Evolutionary conservation across 1,139 yeast species (phyloP).

Genomic region (Geotrichum citri-aurantii): DNA sequence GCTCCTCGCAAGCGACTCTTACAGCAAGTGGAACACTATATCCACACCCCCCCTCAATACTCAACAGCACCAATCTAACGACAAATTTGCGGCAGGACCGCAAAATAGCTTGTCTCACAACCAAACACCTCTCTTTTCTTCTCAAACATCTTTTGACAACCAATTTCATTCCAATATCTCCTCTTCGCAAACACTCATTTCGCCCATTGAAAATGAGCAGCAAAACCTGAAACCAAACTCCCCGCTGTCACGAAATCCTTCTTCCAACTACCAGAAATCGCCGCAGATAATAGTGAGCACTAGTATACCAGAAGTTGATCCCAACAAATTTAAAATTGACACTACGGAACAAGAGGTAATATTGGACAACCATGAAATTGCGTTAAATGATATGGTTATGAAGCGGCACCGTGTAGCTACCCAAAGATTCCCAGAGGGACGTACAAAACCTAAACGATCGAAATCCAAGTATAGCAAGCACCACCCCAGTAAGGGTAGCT

Average conservation of each 20-base stretch:
- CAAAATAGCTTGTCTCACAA: neutral
- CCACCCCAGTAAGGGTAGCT: neutral
- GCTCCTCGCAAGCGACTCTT: conserved; percentile 2
- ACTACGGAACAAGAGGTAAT: neutral
- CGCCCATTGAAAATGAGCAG: conserved; percentile 7
- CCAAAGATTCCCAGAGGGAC: conserved; percentile 66
- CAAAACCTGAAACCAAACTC: neutral
- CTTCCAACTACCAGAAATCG: neutral
- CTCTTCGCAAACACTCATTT: conserved; percentile 4
- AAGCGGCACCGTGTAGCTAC: conserved; percentile 90
- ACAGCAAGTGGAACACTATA: conserved; percentile 3
- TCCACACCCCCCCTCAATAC: neutral
- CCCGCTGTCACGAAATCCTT: neutral
- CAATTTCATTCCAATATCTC: conserved; percentile 7
- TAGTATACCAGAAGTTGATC: neutral
- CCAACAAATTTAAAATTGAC: conserved; percentile 2
- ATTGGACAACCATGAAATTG: neutral
- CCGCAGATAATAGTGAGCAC: neutral
- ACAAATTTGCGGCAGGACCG: conserved; percentile 9
- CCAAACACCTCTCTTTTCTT: conserved; percentile 7
- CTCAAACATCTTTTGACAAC: conserved; percentile 5
- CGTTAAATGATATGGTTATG: conserved; percentile 36
- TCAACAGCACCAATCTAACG: neutral
- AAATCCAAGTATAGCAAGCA: conserved; percentile 24
- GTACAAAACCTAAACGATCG: conserved; percentile 41